Percentiles rank a stretch among this genome's conserved stretches.
Conservation (phyloP, 352 stramenopile genomes). For the Phytophthora fragariaefolia region DNA sequence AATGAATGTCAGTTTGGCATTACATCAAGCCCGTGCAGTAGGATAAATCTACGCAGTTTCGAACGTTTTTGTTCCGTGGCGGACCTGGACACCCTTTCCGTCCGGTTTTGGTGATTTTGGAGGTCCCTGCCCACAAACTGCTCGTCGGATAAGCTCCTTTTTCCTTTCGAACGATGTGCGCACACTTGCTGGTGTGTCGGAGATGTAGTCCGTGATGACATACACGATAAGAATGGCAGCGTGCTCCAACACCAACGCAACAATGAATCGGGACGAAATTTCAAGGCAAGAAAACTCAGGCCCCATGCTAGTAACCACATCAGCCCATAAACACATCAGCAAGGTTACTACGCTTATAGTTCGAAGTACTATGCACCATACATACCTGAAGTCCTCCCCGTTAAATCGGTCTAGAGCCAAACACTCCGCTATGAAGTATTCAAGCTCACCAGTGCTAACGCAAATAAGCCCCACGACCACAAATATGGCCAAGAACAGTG, state of each 20-base stretch:
- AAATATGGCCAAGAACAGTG: slow-evolving; percentile 82
- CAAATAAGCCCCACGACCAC: slow-evolving; percentile 87
- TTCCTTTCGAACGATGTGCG: slow-evolving; percentile 86
- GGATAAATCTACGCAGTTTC: slow-evolving; percentile 24
- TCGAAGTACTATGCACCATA: no score
- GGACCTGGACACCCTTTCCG: slow-evolving; percentile 15
- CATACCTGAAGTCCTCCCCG: slow-evolving; percentile 84
- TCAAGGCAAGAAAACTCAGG: slow-evolving; percentile 83
- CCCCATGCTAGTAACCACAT: slow-evolving; percentile 62
- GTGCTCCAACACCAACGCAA: slow-evolving; percentile 80
- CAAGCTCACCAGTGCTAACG: slow-evolving; percentile 82
- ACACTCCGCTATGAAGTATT: slow-evolving; percentile 85
- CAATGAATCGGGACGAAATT: slow-evolving; percentile 79
- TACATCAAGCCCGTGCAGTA: no score
- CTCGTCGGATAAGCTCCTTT: slow-evolving; percentile 83
- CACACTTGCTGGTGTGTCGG: slow-evolving; percentile 74
- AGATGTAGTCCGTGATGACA: slow-evolving; percentile 83
- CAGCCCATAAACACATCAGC: slow-evolving; percentile 7
- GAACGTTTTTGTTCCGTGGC: slow-evolving; percentile 35
- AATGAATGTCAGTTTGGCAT: slow-evolving; percentile 23
- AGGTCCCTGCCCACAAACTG: slow-evolving; percentile 72
- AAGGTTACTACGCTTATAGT: no score
- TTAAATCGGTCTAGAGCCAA: slow-evolving; percentile 77
- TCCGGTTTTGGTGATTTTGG: slow-evolving; percentile 19
- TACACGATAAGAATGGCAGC: slow-evolving; percentile 78